Conservation (phyloP, 129 eudicot species). For the Lactuca saligna region DNA sequence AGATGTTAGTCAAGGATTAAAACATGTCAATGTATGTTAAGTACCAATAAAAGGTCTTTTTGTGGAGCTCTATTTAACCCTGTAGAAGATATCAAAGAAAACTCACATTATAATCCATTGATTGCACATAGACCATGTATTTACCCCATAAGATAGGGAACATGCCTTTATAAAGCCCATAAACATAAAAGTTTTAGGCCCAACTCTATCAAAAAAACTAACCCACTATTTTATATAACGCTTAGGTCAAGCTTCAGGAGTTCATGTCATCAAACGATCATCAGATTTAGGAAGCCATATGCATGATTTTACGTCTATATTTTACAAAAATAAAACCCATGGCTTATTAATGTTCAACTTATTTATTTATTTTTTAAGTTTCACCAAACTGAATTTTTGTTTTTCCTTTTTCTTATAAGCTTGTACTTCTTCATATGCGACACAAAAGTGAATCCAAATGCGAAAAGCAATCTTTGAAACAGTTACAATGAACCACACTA, state of each 20-base stretch:
- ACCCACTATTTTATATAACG: neutral
- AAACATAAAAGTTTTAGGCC: neutral
- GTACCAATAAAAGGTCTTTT: too few species aligned
- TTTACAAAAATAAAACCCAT: neutral
- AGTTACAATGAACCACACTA: neutral
- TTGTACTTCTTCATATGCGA: neutral
- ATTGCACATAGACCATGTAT: neutral
- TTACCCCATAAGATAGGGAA: neutral
- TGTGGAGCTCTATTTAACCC: too few species aligned
- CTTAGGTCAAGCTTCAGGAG: too few species aligned
- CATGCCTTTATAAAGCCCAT: neutral
- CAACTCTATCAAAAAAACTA: neutral
- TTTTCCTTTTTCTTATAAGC: conserved; percentile 5
- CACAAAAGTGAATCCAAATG: neutral
- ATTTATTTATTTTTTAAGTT: neutral
- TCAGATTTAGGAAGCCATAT: too few species aligned
- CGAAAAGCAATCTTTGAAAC: neutral
- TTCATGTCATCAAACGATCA: too few species aligned
- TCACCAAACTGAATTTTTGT: neutral
- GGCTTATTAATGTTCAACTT: neutral
- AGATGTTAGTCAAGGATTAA: too few species aligned
- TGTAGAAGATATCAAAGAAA: too few species aligned
- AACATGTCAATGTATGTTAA: too few species aligned
- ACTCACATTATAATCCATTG: too few species aligned
- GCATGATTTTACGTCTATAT: too few species aligned